Conservation (phyloP, 2,329 filamentous ascomycete genomes). For the Cladophialophora chaetospira region DNA sequence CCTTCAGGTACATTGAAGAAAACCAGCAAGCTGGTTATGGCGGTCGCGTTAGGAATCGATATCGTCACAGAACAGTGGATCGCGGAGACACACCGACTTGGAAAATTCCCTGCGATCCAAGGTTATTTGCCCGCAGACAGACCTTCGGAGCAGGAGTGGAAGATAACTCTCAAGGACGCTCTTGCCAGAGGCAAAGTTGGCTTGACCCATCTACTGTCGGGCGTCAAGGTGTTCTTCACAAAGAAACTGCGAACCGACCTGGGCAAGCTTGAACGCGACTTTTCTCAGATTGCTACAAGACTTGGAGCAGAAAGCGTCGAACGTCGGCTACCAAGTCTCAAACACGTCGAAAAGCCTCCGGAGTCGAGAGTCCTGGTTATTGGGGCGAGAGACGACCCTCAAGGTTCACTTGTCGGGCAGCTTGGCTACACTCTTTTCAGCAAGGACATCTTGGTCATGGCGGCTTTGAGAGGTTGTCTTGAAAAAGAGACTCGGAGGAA, state of each 20-base stretch:
- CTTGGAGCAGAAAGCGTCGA: constrained; percentile 25
- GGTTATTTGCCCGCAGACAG: constrained; percentile 40
- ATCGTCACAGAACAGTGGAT: constrained; percentile 54
- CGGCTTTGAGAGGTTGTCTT: constrained; percentile 47
- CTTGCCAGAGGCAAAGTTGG: constrained; percentile 32
- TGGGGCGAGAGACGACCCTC: constrained; percentile 42
- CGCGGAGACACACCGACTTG: constrained; percentile 40
- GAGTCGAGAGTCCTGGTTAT: constrained; percentile 40
- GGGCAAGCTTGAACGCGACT: constrained; percentile 26
- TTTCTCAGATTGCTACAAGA: constrained; percentile 18
- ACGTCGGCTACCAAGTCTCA: constrained; percentile 17
- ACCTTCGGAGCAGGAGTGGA: constrained; percentile 43
- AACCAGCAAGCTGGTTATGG: constrained; percentile 49
- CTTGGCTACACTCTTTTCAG: constrained; percentile 41
- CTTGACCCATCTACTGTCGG: constrained; percentile 34
- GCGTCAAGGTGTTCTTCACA: constrained; percentile 42
- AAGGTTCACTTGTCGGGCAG: constrained; percentile 39
- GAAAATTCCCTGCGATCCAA: constrained; percentile 39
- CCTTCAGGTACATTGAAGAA: constrained; percentile 43
- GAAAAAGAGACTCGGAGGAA: constrained; percentile 36
- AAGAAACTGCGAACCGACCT: constrained; percentile 41
- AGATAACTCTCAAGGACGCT: constrained; percentile 38
- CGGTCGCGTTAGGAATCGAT: constrained; percentile 46
- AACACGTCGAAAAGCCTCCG: constrained; percentile 25
- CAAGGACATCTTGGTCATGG: constrained; percentile 48